Evolutionary conservation across 495 filamentous ascomycete genomes (phyloP).

Genomic region (Aspergillus panamensis): DNA sequence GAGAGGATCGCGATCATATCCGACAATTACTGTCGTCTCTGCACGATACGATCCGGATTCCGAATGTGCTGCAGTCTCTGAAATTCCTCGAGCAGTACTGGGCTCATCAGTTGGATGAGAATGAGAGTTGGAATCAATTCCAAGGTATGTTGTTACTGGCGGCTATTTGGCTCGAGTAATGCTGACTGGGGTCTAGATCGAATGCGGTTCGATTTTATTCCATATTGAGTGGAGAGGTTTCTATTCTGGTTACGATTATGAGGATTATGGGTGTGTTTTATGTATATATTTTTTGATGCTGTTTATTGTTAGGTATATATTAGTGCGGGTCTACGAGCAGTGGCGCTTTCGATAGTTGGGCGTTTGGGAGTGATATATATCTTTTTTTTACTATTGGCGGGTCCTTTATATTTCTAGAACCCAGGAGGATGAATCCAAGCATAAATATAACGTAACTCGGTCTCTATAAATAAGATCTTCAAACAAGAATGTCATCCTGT

Average conservation of each 20-base stretch:
- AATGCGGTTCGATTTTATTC: conserved; percentile 48
- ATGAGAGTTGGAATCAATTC: conserved; percentile 46
- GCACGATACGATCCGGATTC: conserved; percentile 44
- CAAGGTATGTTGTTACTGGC: conserved; percentile 32
- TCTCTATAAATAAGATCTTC: too few species aligned
- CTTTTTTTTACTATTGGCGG: not conserved
- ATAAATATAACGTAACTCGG: too few species aligned
- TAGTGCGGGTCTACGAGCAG: not conserved
- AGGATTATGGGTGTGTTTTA: not conserved
- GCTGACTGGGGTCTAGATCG: conserved; percentile 30
- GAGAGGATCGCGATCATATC: conserved; percentile 39
- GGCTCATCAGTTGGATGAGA: conserved; percentile 35
- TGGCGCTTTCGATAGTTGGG: not conserved
- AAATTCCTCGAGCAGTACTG: conserved; percentile 46
- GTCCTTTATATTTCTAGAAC: not conserved
- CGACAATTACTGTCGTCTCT: conserved; percentile 34
- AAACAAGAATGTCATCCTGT: too few species aligned
- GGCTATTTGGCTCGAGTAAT: not conserved
- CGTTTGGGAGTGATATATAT: not conserved
- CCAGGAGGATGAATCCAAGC: too few species aligned
- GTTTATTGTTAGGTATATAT: not conserved
- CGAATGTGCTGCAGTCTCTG: conserved; percentile 46
- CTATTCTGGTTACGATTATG: not conserved
- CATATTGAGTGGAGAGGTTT: conserved; percentile 30
- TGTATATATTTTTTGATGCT: not conserved